Evolutionary conservation across 2,329 filamentous ascomycete species (phyloP).

Genomic region (Paracorniculantispora psalliotae): DNA sequence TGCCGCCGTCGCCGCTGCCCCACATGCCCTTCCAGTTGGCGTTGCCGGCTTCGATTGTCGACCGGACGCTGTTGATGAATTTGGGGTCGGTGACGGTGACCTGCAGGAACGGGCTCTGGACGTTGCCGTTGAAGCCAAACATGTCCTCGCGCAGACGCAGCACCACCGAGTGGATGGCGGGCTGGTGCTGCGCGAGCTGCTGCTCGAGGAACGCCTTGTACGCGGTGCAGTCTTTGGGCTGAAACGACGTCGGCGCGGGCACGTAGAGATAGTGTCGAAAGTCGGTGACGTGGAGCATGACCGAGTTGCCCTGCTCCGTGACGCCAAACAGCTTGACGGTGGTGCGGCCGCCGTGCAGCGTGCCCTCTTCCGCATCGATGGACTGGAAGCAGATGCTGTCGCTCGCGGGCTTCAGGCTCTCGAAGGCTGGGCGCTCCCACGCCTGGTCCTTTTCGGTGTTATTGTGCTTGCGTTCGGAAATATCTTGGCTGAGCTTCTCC

Average conservation of each 20-base stretch:
- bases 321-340: constrained; percentile 93
- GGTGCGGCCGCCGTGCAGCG: constrained; percentile 66
- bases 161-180: constrained; percentile 72
- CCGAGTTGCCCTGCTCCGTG: constrained; percentile 77
- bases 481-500: constrained; percentile 93
- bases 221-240: constrained; percentile 67
- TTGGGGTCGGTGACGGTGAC: constrained; percentile 90
- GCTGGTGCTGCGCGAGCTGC: constrained; percentile 67
- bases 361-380: constrained; percentile 91
- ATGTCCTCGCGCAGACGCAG: constrained; percentile 86
- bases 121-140: constrained; percentile 90
- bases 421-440: constrained; percentile 65
- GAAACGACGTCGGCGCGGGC: constrained; percentile 78
- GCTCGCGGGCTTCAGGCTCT: constrained; percentile 48
- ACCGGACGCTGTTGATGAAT: constrained; percentile 70
- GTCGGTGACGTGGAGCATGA: constrained; percentile 88
- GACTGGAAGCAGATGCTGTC: constrained; percentile 86
- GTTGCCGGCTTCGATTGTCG: constrained; percentile 65
- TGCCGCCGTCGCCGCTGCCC: constrained; percentile 62
- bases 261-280: constrained; percentile 97
- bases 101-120: constrained; percentile 86
- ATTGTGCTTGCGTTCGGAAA: constrained; percentile 75
- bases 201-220: constrained; percentile 79
- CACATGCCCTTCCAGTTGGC: constrained; percentile 92
- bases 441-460: constrained; percentile 92